Evolutionary conservation across 805 yeast genomes (phyloP).

Genomic region (Schizosaccharomyces pombe): ASM294v3 CU329670.1:1060501-1061000

Average conservation of each 20-base stretch:
- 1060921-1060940: background rate
- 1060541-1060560: background rate
- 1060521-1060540: background rate
- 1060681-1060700: background rate
- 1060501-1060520: background rate
- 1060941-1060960: background rate
- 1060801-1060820: background rate
- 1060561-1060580: background rate
- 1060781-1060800: background rate
- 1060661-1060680: background rate
- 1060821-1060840: background rate
- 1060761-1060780: background rate
- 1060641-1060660: conserved; percentile 2
- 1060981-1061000: background rate
- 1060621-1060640: conserved; percentile 2
- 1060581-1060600: background rate
- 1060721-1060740: conserved; percentile 1
- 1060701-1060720: background rate
- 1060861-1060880: background rate
- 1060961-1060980: background rate
- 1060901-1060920: background rate
- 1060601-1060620: background rate
- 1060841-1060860: background rate
- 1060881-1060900: background rate
- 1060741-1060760: background rate